Base-by-base conservation (phyloP, 2,329 filamentous ascomycete species). In the Hypoxylon sp. region DNA sequence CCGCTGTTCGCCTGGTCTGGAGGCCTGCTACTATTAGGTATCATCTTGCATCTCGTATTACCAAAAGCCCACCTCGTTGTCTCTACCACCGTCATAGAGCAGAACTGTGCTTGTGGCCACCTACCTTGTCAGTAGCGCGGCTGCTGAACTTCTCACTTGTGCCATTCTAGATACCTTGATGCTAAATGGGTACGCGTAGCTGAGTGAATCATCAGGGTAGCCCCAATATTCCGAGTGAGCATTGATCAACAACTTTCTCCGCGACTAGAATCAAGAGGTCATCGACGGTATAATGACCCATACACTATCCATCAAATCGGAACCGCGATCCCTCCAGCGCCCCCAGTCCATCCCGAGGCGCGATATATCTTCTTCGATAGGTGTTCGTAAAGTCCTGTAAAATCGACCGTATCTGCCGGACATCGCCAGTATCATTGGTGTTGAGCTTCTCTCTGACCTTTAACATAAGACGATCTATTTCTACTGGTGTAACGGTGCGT, bases 371-470 rank as follows among this genome's bases (percentile, higher is more conserved):
- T 74, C 96, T 86, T 52, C 96, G 88, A 78, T 99, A 99, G 28
- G 89, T 92, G 76, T 94, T 97, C 22, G 95, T 98, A 76, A 99
- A 99, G 78, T 99, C 96, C 79, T 98, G 95, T 59, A 99, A 84
- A 32, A 97, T 83, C 24, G 87, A 89, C 37, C 94, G 87, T 56
- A 97, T 93, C 79, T 93, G 93, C 61, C 93, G 85, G 43, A 92
- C 77, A 22, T 82, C 83, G 20, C 85, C 81, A 1, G 76, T 78
- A 39, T 88, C 87, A 64, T 91, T 87, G 26, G 86, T 86, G 48
- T 84, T 83, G 50, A 97, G 86, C 72, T 88, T 90, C 76, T 95
- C 91, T 71, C 87, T 88, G 70, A 98, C 94, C 75, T 91, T 93
- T 68, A 82, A 83, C 77, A 97, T 86, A 64, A 99, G 84, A 48